These are phyloP conservation scores for Trichoderma polysporum DNA, from an alignment of 2,329 filamentous ascomycete genomes.

Conservation along the genomic window DNA sequence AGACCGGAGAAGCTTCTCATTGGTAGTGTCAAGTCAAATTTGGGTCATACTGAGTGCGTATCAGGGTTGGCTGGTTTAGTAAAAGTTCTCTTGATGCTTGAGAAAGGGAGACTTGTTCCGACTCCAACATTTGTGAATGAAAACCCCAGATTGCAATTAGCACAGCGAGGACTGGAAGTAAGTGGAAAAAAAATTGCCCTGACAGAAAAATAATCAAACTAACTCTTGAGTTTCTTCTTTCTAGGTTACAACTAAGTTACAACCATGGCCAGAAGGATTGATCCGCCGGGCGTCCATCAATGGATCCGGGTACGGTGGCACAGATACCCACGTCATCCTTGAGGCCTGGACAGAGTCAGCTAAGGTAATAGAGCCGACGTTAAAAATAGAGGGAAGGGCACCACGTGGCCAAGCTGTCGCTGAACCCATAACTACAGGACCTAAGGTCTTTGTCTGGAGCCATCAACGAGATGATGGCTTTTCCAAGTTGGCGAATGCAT, in stretches of 20 bases:
- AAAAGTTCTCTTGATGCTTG: slow-evolving; percentile 20
- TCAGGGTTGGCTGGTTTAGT: slow-evolving; percentile 19
- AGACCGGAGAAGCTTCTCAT: slow-evolving; percentile 13
- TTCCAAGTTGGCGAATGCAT: slow-evolving; percentile 1
- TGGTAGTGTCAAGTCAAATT: slow-evolving; percentile 19
- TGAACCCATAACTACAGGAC: background rate
- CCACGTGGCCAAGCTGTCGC: background rate
- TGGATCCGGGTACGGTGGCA: slow-evolving; percentile 28
- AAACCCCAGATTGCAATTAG: slow-evolving; percentile 8
- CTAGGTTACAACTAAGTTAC: slow-evolving; percentile 23
- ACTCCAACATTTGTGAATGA: slow-evolving; percentile 11
- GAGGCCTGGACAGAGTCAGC: slow-evolving; percentile 19
- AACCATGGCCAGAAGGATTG: slow-evolving; percentile 21
- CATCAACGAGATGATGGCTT: slow-evolving; percentile 18
- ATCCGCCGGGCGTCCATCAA: slow-evolving; percentile 26
- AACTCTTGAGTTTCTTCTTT: background rate
- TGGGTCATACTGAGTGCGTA: slow-evolving; percentile 19
- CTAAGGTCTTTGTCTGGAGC: slow-evolving; percentile 17
- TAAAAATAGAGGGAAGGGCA: background rate
- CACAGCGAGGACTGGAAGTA: background rate
- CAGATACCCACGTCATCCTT: slow-evolving; percentile 27
- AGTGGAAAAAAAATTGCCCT: background rate
- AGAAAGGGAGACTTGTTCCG: slow-evolving; percentile 17
- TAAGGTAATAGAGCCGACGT: background rate
- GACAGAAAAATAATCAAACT: background rate